Base-by-base conservation (phyloP, 2,329 filamentous ascomycete genomes). In the Fusarium sp. region DNA sequence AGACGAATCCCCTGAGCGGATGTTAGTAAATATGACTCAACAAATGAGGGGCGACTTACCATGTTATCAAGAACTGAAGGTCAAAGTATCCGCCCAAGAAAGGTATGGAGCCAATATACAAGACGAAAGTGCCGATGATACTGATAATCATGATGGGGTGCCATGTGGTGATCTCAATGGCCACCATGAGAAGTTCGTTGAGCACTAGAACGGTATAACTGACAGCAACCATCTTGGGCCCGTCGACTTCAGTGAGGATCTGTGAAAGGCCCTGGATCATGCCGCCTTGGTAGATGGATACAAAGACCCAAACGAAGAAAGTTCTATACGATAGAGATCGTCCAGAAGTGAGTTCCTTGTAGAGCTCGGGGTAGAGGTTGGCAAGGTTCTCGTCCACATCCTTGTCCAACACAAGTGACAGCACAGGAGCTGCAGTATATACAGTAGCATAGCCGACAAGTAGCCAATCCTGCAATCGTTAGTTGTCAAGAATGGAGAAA, bases 171-270 rank as follows among this genome's bases (percentile, higher is more conserved):
- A 99, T 94, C 81, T 98, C 94, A 67, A 97, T 94, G 8, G 95
- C 96, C 6, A 98, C 96, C 97, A 99, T 99, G 77, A 97, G 89
- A 68, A 99, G 89, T 81, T 99, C 96, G 82, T 98, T 99, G 70
- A 98, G 85, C 10, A 99, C 91, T 6, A 99, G 89, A 2, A 95
- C 94, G 0, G 96, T 97, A 81, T 98, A 99, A 66, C 92, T 95
- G 51, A 99, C 94, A 30, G 93, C 91, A 62, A 98, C 94, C 92
- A 99, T 97, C 68, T 85, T 87, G 18, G 88, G 86, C 3, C 91
- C 89, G 74, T 94, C 91, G 6, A 94, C 91, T 70, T 94, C 92
- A 7, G 96, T 93, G 28, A 99, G 88, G 22, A 99, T 87, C 82
- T 99, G 95, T 2, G 93, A 92, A 18, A 98, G 88, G n/a, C 96